Conservation (phyloP, 2,329 filamentous ascomycete genomes). For the Verticillium dahliae region DNA sequence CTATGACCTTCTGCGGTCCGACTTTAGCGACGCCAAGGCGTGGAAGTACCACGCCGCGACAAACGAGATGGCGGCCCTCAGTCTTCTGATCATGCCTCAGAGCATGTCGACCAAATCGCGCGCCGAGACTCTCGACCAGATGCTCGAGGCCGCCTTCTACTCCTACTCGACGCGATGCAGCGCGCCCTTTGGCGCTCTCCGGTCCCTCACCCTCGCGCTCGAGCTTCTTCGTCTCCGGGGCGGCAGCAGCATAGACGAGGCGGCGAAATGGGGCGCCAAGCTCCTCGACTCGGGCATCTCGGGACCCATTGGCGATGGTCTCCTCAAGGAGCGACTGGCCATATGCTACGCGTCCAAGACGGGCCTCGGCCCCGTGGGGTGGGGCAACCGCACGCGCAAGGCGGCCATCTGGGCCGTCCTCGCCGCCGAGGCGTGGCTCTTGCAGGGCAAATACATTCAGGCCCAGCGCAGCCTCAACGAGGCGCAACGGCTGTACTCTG, state of each 20-base stretch:
- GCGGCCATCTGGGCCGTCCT: constrained; percentile 84
- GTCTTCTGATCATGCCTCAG: constrained; percentile 71
- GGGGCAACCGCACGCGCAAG: constrained; percentile 72
- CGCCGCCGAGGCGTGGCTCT: constrained; percentile 77
- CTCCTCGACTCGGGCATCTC: constrained; percentile 74
- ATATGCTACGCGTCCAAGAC: constrained; percentile 74
- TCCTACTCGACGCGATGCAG: constrained; percentile 84
- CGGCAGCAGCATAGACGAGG: constrained; percentile 75
- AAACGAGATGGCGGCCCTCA: constrained; percentile 90
- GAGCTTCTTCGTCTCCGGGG: constrained; percentile 80
- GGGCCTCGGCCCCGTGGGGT: constrained; percentile 47
- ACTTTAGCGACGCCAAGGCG: constrained; percentile 92
- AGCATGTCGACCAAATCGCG: constrained; percentile 68
- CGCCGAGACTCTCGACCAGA: constrained; percentile 73
- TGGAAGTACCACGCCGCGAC: constrained; percentile 93
- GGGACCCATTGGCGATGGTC: constrained; percentile 68
- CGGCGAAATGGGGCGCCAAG: constrained; percentile 75
- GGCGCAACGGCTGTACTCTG: constrained; percentile 50
- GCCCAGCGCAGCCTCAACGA: constrained; percentile 72
- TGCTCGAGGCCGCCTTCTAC: constrained; percentile 86
- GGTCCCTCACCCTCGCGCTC: constrained; percentile 67
- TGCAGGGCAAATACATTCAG: constrained; percentile 68
- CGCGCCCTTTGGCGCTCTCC: constrained; percentile 71
- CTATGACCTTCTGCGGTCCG: constrained; percentile 81
- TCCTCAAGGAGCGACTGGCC: constrained; percentile 80